Conservation (phyloP, 306 rosid genomes). For the Citrullus mucosospermus region DNA sequence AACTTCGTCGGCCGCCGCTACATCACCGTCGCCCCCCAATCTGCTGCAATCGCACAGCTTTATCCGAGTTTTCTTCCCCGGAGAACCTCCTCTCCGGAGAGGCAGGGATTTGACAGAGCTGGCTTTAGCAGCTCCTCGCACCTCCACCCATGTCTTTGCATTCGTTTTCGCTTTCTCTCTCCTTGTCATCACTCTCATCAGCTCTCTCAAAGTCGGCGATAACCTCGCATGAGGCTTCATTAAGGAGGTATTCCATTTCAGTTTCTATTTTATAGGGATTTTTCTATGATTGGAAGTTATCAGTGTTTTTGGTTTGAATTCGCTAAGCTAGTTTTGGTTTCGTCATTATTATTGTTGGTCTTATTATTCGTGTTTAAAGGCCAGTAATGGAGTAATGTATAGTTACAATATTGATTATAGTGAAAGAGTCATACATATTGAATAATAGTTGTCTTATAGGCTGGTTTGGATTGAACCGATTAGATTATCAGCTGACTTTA, state of each 20-base stretch:
- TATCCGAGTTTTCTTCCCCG: constrained; percentile 10
- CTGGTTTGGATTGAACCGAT: not conserved
- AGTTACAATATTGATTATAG: not conserved
- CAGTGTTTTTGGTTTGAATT: not conserved
- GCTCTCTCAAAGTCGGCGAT: constrained; percentile 36
- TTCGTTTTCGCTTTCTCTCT: constrained; percentile 52
- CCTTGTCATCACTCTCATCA: constrained; percentile 32
- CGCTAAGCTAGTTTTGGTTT: not conserved
- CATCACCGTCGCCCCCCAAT: constrained; percentile 8
- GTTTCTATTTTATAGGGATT: not conserved
- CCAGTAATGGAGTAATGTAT: not conserved
- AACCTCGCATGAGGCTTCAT: constrained; percentile 50
- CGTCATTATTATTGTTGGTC: not conserved
- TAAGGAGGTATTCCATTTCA: constrained; percentile 39
- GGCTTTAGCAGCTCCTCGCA: constrained; percentile 45
- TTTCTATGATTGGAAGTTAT: not conserved
- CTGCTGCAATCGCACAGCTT: constrained; percentile 9
- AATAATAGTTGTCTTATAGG: not conserved
- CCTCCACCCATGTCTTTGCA: constrained; percentile 36
- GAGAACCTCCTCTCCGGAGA: not conserved
- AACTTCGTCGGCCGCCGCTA: not conserved
- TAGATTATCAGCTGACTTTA: not conserved
- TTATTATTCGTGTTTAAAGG: not conserved
- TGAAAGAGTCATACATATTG: not conserved
- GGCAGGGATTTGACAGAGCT: constrained; percentile 20